Evolutionary conservation across 306 rosid genomes (phyloP), one percentile per base, ranked within the genome.

Genomic region (Sicyos edulis): DNA sequence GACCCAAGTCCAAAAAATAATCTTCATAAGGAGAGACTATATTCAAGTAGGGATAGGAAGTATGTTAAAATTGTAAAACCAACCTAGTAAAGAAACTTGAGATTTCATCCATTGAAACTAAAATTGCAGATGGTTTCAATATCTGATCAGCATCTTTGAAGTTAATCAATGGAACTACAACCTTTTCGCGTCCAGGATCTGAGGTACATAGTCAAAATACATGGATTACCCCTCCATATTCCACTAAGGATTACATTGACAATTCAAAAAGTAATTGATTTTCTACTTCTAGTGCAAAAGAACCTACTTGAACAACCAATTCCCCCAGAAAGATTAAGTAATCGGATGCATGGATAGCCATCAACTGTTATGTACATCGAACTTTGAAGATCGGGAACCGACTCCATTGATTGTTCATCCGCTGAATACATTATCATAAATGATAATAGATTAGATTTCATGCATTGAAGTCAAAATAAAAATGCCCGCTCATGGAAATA

Each of bases 381-480:
- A 78, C 81, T 86, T 77, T 88, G 95, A 74, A 92, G 96, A 84
- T 92, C 98, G 2, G 98, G 98, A 76, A 92, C 97, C 16, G 97
- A 92, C 76, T 89, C 91, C 86, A 92, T 83, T 71, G 82, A 74
- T 73, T 74, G 78, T 40, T 86, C 78, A 71, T 82, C 77, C 44
- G 79, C 89, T 84, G 77, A 52, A 51, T 53, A 16, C 20, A 42
- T 22, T 22, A 66, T 42, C 22, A 47, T 12, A 55, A 64, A 52
- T 8, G 1, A 47, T 68, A 76, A 60, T 56, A 37, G 53, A 52
- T 72, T 50, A 32, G 55, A 45, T 76, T 54, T 71, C 71, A 59
- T 32, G 44, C 51, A 47, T 49, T 49, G 13, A 6, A 67, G 42
- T 15, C 42, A 67, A 67, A 21, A 67, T 45, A 22, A 67, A 66